Evolutionary conservation across 768 basidiomycete genomes (phyloP).

Genomic region (Collybiopsis luxurians): DNA sequence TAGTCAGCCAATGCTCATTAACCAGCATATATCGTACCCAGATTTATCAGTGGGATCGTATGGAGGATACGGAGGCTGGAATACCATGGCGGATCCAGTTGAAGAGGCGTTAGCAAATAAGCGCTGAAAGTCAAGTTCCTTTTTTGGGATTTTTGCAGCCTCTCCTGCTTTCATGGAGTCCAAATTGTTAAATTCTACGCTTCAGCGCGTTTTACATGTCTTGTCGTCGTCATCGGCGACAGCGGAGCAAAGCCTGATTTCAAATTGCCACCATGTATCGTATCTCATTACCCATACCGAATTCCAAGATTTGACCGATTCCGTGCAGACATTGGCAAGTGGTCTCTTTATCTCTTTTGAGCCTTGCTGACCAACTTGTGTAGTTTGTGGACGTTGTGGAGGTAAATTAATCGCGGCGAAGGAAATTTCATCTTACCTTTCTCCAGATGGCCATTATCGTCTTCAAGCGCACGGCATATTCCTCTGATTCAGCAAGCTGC

Average conservation of each 20-base stretch:
- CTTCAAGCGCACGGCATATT: background rate
- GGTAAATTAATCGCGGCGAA: background rate
- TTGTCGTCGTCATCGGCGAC: background rate
- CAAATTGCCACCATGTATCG: background rate
- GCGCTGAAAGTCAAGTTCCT: background rate
- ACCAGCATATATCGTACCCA: too few relatives aligned
- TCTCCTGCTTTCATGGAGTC: too few relatives aligned
- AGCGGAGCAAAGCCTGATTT: background rate
- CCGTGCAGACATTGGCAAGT: background rate
- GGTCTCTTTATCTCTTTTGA: background rate
- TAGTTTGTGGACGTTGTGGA: slow-evolving; percentile 5
- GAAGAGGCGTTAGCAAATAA: background rate
- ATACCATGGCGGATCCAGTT: slow-evolving; percentile 22
- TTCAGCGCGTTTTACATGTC: slow-evolving; percentile 1
- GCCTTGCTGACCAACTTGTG: background rate
- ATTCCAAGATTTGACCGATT: background rate
- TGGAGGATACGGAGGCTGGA: slow-evolving; percentile 58
- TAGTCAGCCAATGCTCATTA: background rate
- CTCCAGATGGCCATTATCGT: background rate
- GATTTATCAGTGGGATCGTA: slow-evolving; percentile 72
- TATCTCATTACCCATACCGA: background rate
- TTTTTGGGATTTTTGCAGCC: background rate
- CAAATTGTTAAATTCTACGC: background rate
- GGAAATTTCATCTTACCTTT: background rate
- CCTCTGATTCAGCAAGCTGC: background rate